These are phyloP conservation scores for Aristolochia californica DNA, from an alignment of 164 flowering plant genomes.

Conservation along the genomic window DNA sequence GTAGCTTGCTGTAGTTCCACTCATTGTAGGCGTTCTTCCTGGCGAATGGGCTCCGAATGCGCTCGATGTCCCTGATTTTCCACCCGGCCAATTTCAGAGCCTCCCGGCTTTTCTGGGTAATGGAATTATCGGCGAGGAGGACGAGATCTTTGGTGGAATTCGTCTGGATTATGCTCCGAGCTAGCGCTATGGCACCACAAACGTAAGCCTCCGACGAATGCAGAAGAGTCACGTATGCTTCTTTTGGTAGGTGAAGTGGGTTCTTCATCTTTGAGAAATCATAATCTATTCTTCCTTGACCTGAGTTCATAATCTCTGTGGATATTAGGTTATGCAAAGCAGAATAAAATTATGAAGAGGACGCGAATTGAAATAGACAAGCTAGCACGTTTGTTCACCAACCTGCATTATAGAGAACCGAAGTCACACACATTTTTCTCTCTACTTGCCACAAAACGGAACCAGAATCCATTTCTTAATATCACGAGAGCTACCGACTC, in stretches of 20 bases:
- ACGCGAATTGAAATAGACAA: no score
- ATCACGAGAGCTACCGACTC: background rate
- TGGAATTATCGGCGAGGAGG: constrained; percentile 57
- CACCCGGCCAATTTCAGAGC: constrained; percentile 66
- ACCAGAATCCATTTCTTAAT: no score
- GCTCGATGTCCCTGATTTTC: constrained; percentile 44
- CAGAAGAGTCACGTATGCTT: constrained; percentile 72
- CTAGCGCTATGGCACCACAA: constrained; percentile 75
- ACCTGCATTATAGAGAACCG: no score
- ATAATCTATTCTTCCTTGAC: constrained; percentile 10
- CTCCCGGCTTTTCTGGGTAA: constrained; percentile 19
- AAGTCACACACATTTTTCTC: no score
- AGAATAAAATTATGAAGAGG: no score
- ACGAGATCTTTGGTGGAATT: constrained; percentile 54
- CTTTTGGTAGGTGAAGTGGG: constrained; percentile 16
- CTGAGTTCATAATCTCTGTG: constrained; percentile 8
- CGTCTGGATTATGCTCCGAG: constrained; percentile 59
- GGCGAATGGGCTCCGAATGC: constrained; percentile 56
- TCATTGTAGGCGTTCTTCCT: constrained; percentile 49
- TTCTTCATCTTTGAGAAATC: constrained; percentile 4
- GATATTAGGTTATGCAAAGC: no score
- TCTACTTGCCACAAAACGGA: no score
- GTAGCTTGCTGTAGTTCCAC: constrained; percentile 88
- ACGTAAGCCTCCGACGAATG: constrained; percentile 78
- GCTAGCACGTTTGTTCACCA: no score